A percentile compares a stretch with the other conserved stretches of the same genome.
Conservation (phyloP, 306 rosid species). For the Dicorynia guianensis region DNA sequence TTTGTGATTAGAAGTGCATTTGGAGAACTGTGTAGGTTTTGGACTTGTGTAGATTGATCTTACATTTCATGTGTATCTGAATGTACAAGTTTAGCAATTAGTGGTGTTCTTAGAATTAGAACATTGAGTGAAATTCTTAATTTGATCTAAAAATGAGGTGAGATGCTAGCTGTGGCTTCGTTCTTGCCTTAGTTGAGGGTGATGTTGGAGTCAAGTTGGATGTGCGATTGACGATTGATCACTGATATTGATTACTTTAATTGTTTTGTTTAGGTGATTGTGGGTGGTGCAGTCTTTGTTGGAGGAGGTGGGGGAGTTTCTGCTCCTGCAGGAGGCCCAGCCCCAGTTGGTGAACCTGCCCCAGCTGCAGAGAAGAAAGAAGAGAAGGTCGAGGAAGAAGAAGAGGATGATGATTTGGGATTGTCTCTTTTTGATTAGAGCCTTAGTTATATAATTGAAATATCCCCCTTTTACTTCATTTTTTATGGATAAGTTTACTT, state of each 20-base stretch:
- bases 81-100: background rate
- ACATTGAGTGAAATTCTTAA: no score
- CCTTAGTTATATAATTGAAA: background rate
- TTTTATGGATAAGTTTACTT: slow-evolving; percentile 27
- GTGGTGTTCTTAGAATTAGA: no score
- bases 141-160: no score
- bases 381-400: slow-evolving; percentile 80
- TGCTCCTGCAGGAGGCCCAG: slow-evolving; percentile 64
- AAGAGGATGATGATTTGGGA: slow-evolving; percentile 86
- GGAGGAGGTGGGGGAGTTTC: slow-evolving; percentile 62
- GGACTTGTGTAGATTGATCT: background rate
- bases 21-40: background rate
- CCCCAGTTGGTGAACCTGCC: slow-evolving; percentile 55
- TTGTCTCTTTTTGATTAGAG: slow-evolving; percentile 85
- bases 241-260: background rate
- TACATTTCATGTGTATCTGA: background rate
- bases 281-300: slow-evolving; percentile 68
- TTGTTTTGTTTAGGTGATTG: slow-evolving; percentile 58
- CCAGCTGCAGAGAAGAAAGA: slow-evolving; percentile 60
- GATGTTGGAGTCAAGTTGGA: background rate
- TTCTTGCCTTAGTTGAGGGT: background rate
- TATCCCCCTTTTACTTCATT: slow-evolving; percentile 26
- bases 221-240: background rate
- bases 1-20: background rate
- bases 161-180: no score